phyloP scores from a whole-genome alignment of 768 basidiomycete genomes.

The Tricholoma hemisulphureum region DNA sequence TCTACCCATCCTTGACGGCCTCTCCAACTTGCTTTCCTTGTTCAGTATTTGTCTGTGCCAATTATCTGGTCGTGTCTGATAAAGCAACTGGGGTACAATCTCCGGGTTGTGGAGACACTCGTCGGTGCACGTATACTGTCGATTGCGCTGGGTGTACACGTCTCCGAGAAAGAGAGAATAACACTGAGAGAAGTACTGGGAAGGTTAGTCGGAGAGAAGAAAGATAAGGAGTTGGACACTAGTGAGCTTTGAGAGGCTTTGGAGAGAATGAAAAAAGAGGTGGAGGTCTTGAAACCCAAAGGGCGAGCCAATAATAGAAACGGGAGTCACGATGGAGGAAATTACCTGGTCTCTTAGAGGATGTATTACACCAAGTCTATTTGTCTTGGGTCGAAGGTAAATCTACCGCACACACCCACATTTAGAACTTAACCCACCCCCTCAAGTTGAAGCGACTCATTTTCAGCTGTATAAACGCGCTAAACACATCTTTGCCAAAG shows the following conservation, averaged over 20 bases:
- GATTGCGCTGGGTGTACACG: slow-evolving; percentile 48
- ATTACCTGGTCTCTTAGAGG: slow-evolving; percentile 54
- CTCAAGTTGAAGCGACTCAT: slow-evolving; percentile 71
- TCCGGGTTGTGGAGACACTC: slow-evolving; percentile 89
- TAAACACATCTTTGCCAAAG: slow-evolving; percentile 79
- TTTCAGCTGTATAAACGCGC: slow-evolving; percentile 85
- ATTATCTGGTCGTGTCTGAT: slow-evolving; percentile 79
- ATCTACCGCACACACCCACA: slow-evolving; percentile 20
- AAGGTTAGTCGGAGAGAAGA: slow-evolving; percentile 47
- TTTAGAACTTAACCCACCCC: not conserved
- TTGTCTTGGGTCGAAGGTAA: slow-evolving; percentile 78
- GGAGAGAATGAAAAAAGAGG: slow-evolving; percentile 42
- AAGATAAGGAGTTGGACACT: slow-evolving; percentile 44
- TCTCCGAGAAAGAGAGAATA: slow-evolving; percentile 49
- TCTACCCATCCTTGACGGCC: slow-evolving; percentile 71
- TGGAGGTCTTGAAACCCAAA: slow-evolving; percentile 53
- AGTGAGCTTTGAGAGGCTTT: slow-evolving; percentile 48
- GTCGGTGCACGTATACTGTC: slow-evolving; percentile 75
- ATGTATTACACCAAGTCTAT: slow-evolving; percentile 63
- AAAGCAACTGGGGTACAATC: slow-evolving; percentile 82
- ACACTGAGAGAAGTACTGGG: slow-evolving; percentile 69
- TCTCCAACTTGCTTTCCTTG: slow-evolving; percentile 59
- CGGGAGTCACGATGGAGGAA: slow-evolving; percentile 70
- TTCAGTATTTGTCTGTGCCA: slow-evolving; percentile 70
- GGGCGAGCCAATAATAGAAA: slow-evolving; percentile 32